phyloP scores from a whole-genome alignment of 305 asterid species.

The Fraxinus platypoda region DNA sequence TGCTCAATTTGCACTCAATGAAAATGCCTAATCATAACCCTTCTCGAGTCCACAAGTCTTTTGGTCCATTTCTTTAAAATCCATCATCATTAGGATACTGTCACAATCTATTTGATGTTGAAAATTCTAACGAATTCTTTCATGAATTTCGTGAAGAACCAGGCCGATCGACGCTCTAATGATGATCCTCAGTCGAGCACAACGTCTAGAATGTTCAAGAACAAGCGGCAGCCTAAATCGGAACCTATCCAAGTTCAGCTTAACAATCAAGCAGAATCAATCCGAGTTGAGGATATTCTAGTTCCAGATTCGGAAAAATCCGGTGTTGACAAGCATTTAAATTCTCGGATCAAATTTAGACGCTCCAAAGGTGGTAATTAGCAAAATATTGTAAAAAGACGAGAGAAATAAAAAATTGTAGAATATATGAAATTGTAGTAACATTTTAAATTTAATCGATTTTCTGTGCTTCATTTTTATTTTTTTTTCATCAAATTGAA shows the following conservation, averaged over 20 bases:
- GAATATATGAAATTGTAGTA: neutral
- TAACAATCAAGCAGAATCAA: constrained; percentile 32
- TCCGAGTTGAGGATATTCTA: constrained; percentile 44
- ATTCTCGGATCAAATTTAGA: constrained; percentile 33
- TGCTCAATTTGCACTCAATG: neutral
- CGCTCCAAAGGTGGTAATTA: constrained; percentile 33
- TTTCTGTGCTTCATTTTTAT: neutral
- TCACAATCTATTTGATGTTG: neutral
- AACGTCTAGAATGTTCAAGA: constrained; percentile 34
- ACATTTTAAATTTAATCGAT: neutral
- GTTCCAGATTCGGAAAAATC: constrained; percentile 24
- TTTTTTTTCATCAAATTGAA: neutral
- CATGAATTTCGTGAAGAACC: constrained; percentile 21
- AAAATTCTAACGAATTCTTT: neutral
- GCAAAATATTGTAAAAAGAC: constrained; percentile 10
- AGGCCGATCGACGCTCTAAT: neutral
- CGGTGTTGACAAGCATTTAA: constrained; percentile 23
- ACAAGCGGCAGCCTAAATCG: constrained; percentile 18
- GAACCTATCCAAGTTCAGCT: constrained; percentile 43
- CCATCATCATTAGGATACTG: neutral
- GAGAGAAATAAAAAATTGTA: constrained; percentile 16
- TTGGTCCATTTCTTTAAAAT: neutral
- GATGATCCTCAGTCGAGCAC: constrained; percentile 24
- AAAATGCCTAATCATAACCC: neutral
- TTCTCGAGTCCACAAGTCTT: neutral